Evolutionary conservation across 208 protist genomes (phyloP).

Genomic region (Leishmania lainsoni): DNA sequence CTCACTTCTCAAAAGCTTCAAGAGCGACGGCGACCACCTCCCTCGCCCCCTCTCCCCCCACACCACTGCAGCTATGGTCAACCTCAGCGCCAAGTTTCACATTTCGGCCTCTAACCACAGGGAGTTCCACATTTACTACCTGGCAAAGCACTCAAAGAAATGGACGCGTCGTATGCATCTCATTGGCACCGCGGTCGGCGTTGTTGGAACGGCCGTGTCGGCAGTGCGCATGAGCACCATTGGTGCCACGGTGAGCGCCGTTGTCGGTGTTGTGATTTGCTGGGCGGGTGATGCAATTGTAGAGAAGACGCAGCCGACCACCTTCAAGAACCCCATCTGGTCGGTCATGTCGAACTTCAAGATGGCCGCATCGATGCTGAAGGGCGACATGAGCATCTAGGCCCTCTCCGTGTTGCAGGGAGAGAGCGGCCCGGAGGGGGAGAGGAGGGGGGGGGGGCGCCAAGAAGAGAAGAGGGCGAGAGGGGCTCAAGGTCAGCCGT

Average conservation of each 20-base stretch:
- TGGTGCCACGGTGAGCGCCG: conserved; percentile 14
- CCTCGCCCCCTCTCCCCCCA: background rate
- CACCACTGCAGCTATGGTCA: conserved; percentile 44
- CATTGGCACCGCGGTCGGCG: conserved; percentile 42
- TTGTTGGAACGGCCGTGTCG: conserved; percentile 27
- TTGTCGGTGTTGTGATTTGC: conserved; percentile 35
- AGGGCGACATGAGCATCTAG: conserved; percentile 49
- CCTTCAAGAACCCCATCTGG: conserved; percentile 57
- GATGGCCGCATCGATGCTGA: conserved; percentile 51
- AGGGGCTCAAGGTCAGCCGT: background rate
- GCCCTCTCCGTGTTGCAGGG: too few relatives aligned
- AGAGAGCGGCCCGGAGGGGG: background rate
- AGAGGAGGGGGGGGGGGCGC: background rate
- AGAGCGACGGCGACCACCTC: too few relatives aligned
- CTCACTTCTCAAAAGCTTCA: too few relatives aligned
- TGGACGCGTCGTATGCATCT: conserved; percentile 55
- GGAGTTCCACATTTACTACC: conserved; percentile 71
- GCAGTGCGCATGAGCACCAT: conserved; percentile 18
- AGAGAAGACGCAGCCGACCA: conserved; percentile 46
- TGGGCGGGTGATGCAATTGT: conserved; percentile 51
- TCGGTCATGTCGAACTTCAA: conserved; percentile 56
- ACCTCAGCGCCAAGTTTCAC: conserved; percentile 50
- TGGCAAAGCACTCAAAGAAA: conserved; percentile 57
- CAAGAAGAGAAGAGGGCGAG: background rate
- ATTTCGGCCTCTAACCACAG: conserved; percentile 47